Evolutionary conservation across 2,329 filamentous ascomycete genomes (phyloP), one percentile per base, ranked within the genome.

Genomic region (Calonectria montana): DNA sequence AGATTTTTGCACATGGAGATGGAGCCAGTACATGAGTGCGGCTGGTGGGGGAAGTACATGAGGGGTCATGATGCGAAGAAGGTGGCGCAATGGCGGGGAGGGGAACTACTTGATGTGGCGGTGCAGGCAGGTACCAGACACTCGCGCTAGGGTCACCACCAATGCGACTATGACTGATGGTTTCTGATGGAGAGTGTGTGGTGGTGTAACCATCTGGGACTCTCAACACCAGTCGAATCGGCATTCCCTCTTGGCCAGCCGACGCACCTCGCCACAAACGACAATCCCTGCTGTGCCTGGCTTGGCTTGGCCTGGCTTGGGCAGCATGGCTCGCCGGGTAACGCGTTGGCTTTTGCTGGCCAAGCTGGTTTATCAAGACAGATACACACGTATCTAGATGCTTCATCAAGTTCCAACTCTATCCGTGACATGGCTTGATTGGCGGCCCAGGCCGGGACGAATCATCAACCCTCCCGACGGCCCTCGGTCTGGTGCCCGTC

Each of bases 1-100:
- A 78, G 75, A 78, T 78, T 78, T 78, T 73, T 78, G 69, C 69
- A 67, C 57, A 67, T 66, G 64, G 69, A n/a, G 57, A 47, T 21
- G 55, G 39, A 41, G 47, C 25, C 45, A 61, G 64, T 63, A 71
- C 69, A 57, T 71, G 63, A 39, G 57, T 71, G 69, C 53, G 69
- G 69, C 69, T 71, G 47, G 69, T 57, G 69, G 27, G 15, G 23
- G 16, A 71, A 29, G 69, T 71, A 67, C 12, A 31, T 12, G 18
- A 43, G 25, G 31, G 35, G 21, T 27, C 13, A 43, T 37, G 21
- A 23, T 53, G 16, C 9, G 16, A 25, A 41, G 41, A 8, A 3
- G 10, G 23, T 55, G 31, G 50, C 18, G 67, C 37, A 31, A 12
- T 21, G 4, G 7, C 1, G n/a, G 16, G 37, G 47, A 25, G 47